phyloP scores from a whole-genome alignment of 805 yeast genomes.

The Starmerella geochares region DNA sequence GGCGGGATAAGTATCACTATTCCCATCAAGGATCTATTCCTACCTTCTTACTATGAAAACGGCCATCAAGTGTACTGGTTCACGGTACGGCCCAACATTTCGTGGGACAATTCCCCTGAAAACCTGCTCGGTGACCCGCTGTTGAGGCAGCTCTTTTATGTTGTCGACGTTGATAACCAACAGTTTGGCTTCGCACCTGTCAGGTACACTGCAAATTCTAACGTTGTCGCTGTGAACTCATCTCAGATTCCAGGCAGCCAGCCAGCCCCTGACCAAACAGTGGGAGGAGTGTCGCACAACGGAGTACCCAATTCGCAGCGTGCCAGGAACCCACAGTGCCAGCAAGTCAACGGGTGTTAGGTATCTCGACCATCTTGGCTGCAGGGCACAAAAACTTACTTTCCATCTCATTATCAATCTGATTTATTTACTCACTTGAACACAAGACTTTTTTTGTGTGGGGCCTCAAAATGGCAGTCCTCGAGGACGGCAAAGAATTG shows the following conservation, averaged over 20 bases:
- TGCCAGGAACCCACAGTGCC: neutral
- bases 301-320: neutral
- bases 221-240: slow-evolving; percentile 3
- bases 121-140: slow-evolving; percentile 40
- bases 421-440: too few relatives aligned
- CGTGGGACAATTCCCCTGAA: neutral
- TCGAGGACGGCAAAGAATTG: too few relatives aligned
- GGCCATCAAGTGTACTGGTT: slow-evolving; percentile 5
- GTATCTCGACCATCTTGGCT: neutral
- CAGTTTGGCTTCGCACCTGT: slow-evolving; percentile 47
- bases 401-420: too few relatives aligned
- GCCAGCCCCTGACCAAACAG: slow-evolving; percentile 17
- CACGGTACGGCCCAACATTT: neutral
- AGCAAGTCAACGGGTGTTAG: neutral
- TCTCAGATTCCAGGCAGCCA: slow-evolving; percentile 9
- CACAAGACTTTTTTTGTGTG: too few relatives aligned
- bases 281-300: neutral
- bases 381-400: too few relatives aligned
- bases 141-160: slow-evolving; percentile 51
- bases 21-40: slow-evolving; percentile 25
- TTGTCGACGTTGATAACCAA: slow-evolving; percentile 49
- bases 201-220: slow-evolving; percentile 1
- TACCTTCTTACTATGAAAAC: slow-evolving; percentile 8
- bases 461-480: too few relatives aligned
- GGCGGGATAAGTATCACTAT: slow-evolving; percentile 17